phyloP scores from a whole-genome alignment of 176 grass and related monocot species.

The Areca catechu region DNA sequence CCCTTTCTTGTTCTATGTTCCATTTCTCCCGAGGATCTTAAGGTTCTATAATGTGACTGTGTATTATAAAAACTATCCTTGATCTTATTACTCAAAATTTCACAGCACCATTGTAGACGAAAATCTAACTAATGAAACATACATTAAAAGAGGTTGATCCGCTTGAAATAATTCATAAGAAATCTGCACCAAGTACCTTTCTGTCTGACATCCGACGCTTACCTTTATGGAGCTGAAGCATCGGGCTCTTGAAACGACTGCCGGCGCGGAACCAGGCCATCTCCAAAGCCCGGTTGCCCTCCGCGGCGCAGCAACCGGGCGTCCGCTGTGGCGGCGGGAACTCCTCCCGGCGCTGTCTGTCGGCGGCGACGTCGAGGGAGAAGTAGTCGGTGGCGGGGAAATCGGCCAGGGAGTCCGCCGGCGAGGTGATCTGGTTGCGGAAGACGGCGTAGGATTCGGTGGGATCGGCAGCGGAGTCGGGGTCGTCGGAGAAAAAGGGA shows the following conservation, averaged over 20 bases:
- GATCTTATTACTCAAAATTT: too few relatives aligned
- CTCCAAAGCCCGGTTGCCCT: constrained; percentile 40
- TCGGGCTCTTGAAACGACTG: constrained; percentile 70
- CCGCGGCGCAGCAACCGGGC: background rate
- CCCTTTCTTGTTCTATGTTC: too few relatives aligned
- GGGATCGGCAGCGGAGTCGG: constrained; percentile 13
- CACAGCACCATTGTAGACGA: too few relatives aligned
- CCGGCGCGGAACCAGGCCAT: constrained; percentile 65
- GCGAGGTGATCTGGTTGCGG: constrained; percentile 69
- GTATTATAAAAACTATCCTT: too few relatives aligned
- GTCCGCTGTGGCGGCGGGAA: background rate
- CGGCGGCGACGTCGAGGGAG: constrained; percentile 45
- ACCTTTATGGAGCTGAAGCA: constrained; percentile 99
- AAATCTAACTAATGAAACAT: too few relatives aligned
- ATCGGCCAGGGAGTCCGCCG: constrained; percentile 25
- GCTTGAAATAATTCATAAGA: too few relatives aligned
- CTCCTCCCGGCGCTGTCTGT: background rate
- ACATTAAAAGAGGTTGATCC: too few relatives aligned
- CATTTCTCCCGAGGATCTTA: too few relatives aligned
- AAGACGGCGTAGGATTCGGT: constrained; percentile 54
- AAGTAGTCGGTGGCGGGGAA: constrained; percentile 59
- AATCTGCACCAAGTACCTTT: too few relatives aligned
- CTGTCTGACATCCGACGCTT: background rate
- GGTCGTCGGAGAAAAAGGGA: background rate
- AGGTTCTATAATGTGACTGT: too few relatives aligned